Evolutionary conservation across 805 yeast genomes (phyloP), one percentile per base, ranked within the genome.

Genomic region (Candida taoyuanica): DNA sequence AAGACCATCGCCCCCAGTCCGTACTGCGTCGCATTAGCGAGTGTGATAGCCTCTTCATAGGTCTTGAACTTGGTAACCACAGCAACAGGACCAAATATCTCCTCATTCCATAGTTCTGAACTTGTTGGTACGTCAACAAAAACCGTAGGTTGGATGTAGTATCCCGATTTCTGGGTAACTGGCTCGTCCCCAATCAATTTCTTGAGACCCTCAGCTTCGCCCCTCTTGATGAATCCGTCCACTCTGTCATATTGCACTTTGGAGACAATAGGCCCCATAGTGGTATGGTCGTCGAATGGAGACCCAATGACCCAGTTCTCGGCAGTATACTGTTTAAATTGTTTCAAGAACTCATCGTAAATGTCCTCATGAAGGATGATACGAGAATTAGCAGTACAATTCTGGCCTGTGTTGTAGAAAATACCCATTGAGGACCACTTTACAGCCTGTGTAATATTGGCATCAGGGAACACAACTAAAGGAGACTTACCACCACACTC

Each of bases 71-170:
- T 76, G 40, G 81, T 75, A 25, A 82, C 68, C 7, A 78, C 69
- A 18, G 81, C 86, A 24, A 86, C 95, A 13, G 95, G 95, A 15
- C 95, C 95, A 60, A 86, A 86, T 42, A 86, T 85, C 63, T 86
- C 95, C 61, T 86, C 95, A 48, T 71, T 70, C 40, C 80, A 82
- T 35, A 86, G 74, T 43, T 72, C 67, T 76, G 81, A 79, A 23
- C 70, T 59, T 44, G 80, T 79, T 37, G 67, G 71, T 34, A 83
- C 86, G 52, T 83, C 84, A 18, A 80, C 71, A 51, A 85, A 85
- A 30, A 86, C 69, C 4, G 94, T 84, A 41, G 95, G 95, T 51
- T 75, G 71, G 49, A 85, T 67, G 59, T 65, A 86, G 63, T 62
- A 85, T 5, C 94, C 95, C 40, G 65, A 16, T 19, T 29, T n/a